phyloP scores from a whole-genome alignment of 106 monocot genomes.

The Acanthochlamys bracteata region DNA sequence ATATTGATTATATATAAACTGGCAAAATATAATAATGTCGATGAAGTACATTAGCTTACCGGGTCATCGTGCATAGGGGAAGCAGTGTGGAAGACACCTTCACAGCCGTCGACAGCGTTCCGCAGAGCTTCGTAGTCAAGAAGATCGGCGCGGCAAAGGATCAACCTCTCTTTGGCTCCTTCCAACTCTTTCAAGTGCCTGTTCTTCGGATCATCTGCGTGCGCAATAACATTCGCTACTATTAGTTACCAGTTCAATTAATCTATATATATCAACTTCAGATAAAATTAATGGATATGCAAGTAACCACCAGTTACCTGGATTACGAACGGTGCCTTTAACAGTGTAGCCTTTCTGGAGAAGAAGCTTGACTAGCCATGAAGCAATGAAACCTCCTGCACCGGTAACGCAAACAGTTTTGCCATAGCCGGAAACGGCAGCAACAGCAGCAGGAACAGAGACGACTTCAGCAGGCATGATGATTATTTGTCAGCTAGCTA shows the following conservation, averaged over 20 bases:
- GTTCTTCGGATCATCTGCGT: slow-evolving; percentile 33
- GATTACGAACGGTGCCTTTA: slow-evolving; percentile 40
- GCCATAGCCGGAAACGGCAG: slow-evolving; percentile 1
- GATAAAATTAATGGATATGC: not conserved
- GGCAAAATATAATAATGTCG: not conserved
- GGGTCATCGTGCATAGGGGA: slow-evolving; percentile 44
- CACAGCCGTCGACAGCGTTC: slow-evolving; percentile 26
- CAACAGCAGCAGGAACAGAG: not conserved
- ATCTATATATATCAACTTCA: too few species aligned
- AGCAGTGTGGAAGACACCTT: slow-evolving; percentile 53
- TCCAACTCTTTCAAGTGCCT: slow-evolving; percentile 28
- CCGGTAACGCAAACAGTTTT: slow-evolving; percentile 47
- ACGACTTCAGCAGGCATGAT: not conserved
- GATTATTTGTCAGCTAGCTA: not conserved
- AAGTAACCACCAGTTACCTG: slow-evolving; percentile 8
- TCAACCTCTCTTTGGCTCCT: slow-evolving; percentile 34
- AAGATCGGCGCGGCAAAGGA: slow-evolving; percentile 32
- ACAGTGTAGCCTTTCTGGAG: slow-evolving; percentile 44
- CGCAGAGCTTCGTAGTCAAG: slow-evolving; percentile 24
- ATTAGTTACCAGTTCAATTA: not conserved
- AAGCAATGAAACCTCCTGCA: slow-evolving; percentile 46
- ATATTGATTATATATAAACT: not conserved
- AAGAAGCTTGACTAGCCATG: slow-evolving; percentile 53
- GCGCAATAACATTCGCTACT: not conserved
- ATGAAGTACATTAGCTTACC: slow-evolving; percentile 7